Percentiles rank a stretch among this genome's conserved stretches.
Evolutionary conservation across 2,329 filamentous ascomycete genomes (phyloP).

Genomic region (Paraphaeosphaeria sporulosa): DNA sequence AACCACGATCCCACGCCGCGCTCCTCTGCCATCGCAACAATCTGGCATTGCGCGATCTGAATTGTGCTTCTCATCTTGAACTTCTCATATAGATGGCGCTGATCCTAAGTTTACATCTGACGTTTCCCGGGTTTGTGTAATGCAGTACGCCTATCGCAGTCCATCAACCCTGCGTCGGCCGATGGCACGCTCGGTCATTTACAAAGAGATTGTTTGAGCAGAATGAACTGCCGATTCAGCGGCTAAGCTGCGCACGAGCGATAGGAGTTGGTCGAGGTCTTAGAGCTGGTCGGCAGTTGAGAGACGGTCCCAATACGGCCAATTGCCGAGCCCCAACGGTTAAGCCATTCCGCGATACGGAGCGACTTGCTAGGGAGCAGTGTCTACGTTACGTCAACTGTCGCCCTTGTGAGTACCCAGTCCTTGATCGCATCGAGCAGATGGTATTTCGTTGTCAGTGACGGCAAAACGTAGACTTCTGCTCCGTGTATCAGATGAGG

Average conservation of each 20-base stretch:
- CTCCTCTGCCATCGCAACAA: slow-evolving; percentile 9
- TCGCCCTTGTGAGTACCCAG: neutral
- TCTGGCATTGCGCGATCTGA: neutral
- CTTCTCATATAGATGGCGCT: slow-evolving; percentile 14
- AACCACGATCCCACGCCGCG: slow-evolving; percentile 2
- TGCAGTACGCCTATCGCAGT: neutral
- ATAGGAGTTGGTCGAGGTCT: slow-evolving; percentile 15
- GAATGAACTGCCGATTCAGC: slow-evolving; percentile 21
- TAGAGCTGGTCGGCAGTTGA: slow-evolving; percentile 25
- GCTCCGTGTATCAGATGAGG: too few species aligned
- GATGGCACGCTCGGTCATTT: slow-evolving; percentile 1
- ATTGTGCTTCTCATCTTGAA: slow-evolving; percentile 1
- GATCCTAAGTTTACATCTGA: slow-evolving; percentile 10
- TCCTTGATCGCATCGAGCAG: too few species aligned
- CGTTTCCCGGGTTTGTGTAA: slow-evolving; percentile 10
- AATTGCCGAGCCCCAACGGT: slow-evolving; percentile 16
- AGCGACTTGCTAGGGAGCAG: slow-evolving; percentile 8
- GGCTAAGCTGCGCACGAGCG: slow-evolving; percentile 22
- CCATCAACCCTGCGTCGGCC: slow-evolving; percentile 11
- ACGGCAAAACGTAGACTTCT: too few species aligned
- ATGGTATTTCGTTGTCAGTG: too few species aligned
- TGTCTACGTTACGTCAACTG: neutral
- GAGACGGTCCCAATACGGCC: neutral
- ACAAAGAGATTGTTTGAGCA: neutral
- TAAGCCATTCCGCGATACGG: slow-evolving; percentile 14